Evolutionary conservation across 2,329 filamentous ascomycete species (phyloP).

Genomic region (Seiridium cupressi): DNA sequence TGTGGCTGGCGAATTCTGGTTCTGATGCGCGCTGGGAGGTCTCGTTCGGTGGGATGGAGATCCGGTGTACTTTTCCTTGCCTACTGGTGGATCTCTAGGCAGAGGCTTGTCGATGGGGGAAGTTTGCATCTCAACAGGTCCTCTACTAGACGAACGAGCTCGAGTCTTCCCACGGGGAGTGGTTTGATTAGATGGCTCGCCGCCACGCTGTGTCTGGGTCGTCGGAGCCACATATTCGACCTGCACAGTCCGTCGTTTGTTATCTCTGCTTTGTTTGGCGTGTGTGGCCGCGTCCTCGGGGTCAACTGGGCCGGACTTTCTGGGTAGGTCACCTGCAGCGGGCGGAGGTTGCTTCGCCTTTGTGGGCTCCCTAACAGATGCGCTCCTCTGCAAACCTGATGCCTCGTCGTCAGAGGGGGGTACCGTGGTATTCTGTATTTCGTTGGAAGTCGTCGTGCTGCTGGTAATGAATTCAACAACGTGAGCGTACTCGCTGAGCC

Average conservation of each 20-base stretch:
- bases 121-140: slow-evolving; percentile 42
- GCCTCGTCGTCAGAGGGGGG: slow-evolving; percentile 55
- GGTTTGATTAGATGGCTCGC: slow-evolving; percentile 25
- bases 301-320: slow-evolving; percentile 74
- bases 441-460: slow-evolving; percentile 81
- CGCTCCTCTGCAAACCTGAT: slow-evolving; percentile 73
- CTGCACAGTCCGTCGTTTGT: slow-evolving; percentile 91
- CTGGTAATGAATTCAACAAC: slow-evolving; percentile 97
- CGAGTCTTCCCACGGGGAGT: slow-evolving; percentile 39
- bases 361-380: slow-evolving; percentile 84
- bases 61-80: slow-evolving; percentile 39
- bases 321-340: slow-evolving; percentile 61
- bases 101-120: slow-evolving; percentile 56
- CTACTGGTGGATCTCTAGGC: slow-evolving; percentile 53
- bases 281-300: slow-evolving; percentile 52
- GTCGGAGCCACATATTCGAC: slow-evolving; percentile 95
- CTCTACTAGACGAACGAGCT: slow-evolving; percentile 53
- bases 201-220: slow-evolving; percentile 78
- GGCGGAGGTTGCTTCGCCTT: slow-evolving; percentile 61
- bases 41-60: slow-evolving; percentile 32
- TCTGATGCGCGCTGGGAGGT: slow-evolving; percentile 48
- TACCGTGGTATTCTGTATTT: slow-evolving; percentile 79
- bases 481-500: slow-evolving; percentile 95
- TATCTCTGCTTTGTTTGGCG: slow-evolving; percentile 72
- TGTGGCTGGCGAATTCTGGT: slow-evolving; percentile 42